Evolutionary conservation across 2,329 filamentous ascomycete species (phyloP).

Genomic region (Botrytis porri): DNA sequence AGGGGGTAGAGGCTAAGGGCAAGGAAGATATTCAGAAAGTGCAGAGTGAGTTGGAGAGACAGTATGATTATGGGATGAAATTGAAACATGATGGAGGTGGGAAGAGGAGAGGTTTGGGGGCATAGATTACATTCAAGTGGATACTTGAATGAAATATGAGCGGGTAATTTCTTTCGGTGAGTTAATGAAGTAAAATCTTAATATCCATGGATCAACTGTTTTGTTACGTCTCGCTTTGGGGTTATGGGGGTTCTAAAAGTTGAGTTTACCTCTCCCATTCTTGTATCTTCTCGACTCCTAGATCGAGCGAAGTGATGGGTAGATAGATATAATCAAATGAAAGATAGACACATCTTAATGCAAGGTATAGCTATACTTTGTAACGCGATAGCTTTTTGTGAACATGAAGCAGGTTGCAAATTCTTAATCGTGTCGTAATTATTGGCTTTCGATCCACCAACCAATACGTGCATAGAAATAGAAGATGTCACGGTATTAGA

Average conservation of each 20-base stretch:
- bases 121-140: slow-evolving; percentile 25
- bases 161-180: not conserved
- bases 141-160: not conserved
- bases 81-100: slow-evolving; percentile 40
- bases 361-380: not conserved
- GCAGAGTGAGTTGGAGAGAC: slow-evolving; percentile 39
- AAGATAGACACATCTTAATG: not conserved
- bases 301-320: not conserved
- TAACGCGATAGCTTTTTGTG: not conserved
- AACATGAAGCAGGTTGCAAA: not conserved
- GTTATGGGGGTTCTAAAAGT: not conserved
- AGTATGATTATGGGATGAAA: slow-evolving; percentile 40
- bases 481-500: not conserved
- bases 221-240: not conserved
- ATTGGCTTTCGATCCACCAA: not conserved
- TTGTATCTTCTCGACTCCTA: not conserved
- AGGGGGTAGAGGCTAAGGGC: slow-evolving; percentile 18
- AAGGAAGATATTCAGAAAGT: slow-evolving; percentile 31
- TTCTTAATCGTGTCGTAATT: not conserved
- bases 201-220: not conserved
- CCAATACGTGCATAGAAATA: not conserved
- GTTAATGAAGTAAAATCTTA: not conserved
- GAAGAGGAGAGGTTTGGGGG: slow-evolving; percentile 40
- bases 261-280: not conserved
- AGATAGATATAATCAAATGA: not conserved